phyloP scores from a whole-genome alignment of 495 filamentous ascomycete species.

The Hamigera avellanea region DNA sequence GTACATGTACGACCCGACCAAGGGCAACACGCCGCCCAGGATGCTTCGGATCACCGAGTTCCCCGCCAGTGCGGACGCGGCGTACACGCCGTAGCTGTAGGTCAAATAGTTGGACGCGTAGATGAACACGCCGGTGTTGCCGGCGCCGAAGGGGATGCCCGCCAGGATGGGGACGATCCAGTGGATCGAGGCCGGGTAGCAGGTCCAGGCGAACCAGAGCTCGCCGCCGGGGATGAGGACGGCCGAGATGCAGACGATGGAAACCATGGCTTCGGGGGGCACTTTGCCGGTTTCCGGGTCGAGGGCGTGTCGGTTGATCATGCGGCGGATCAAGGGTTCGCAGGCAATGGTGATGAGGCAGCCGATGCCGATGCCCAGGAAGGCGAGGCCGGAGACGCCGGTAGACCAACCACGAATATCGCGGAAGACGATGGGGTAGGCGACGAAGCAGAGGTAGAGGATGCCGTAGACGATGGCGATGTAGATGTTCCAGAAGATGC shows the following conservation, averaged over 20 bases:
- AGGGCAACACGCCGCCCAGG: conserved; percentile 59
- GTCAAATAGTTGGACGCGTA: conserved; percentile 72
- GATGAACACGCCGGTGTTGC: conserved; percentile 70
- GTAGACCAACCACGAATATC: conserved; percentile 60
- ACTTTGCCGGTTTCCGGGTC: conserved; percentile 59
- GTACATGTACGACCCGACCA: conserved; percentile 68
- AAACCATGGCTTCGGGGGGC: conserved; percentile 63
- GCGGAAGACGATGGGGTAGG: conserved; percentile 67
- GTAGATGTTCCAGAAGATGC: conserved; percentile 68
- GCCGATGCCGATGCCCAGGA: conserved; percentile 66
- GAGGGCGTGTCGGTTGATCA: conserved; percentile 57
- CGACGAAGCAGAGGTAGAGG: conserved; percentile 77
- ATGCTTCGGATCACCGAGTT: conserved; percentile 60
- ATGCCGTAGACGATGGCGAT: conserved; percentile 57
- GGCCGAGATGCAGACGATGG: conserved; percentile 58
- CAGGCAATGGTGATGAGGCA: conserved; percentile 50
- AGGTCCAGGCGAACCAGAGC: conserved; percentile 75
- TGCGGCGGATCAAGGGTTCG: conserved; percentile 59
- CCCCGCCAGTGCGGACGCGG: conserved; percentile 66
- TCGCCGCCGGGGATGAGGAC: conserved; percentile 59
- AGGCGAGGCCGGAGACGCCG: conserved; percentile 58
- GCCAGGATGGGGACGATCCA: conserved; percentile 65
- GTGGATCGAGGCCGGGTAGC: conserved; percentile 56
- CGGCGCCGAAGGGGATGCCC: conserved; percentile 68
- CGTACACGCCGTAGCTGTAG: conserved; percentile 63